phyloP scores from a whole-genome alignment of 2,329 filamentous ascomycete genomes.

The Ophiostoma angusticollis region DNA sequence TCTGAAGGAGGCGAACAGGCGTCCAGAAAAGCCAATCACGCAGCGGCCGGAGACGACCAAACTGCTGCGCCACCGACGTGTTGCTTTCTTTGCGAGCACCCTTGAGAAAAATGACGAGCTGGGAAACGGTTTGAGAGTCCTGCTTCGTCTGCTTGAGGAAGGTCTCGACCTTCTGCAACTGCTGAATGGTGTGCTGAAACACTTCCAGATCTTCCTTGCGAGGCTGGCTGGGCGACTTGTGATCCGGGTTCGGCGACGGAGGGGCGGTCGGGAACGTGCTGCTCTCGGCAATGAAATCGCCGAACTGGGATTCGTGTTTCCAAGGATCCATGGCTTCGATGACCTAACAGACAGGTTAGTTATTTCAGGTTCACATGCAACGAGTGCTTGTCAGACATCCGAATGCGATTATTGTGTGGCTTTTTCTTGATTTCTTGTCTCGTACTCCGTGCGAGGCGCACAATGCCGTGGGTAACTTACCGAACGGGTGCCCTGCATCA shows the following conservation, averaged over 20 bases:
- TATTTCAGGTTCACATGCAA: conserved; percentile 1
- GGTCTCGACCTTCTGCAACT: conserved; percentile 54
- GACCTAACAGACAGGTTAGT: conserved; percentile 39
- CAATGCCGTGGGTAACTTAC: conserved; percentile 37
- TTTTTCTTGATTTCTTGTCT: not conserved
- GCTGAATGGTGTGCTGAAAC: conserved; percentile 52
- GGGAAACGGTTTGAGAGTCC: conserved; percentile 53
- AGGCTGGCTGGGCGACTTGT: conserved; percentile 48
- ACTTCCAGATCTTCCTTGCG: conserved; percentile 58
- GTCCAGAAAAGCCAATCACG: conserved; percentile 95
- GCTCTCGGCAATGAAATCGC: conserved; percentile 69
- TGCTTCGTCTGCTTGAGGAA: conserved; percentile 58
- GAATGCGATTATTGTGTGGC: not conserved
- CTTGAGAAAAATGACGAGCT: conserved; percentile 61
- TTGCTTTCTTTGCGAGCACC: conserved; percentile 59
- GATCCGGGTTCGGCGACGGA: conserved; percentile 47
- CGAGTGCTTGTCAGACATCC: not conserved
- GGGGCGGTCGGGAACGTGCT: conserved; percentile 59
- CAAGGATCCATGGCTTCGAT: conserved; percentile 83
- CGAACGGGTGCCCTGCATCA: conserved; percentile 83
- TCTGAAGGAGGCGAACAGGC: conserved; percentile 70
- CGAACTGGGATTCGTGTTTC: conserved; percentile 81
- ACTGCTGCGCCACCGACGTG: conserved; percentile 64
- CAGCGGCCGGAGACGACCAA: conserved; percentile 76
- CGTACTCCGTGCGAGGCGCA: too few relatives aligned